phyloP scores from a whole-genome alignment of 441 rosid genomes.

The Pelargonium citronellum region DNA sequence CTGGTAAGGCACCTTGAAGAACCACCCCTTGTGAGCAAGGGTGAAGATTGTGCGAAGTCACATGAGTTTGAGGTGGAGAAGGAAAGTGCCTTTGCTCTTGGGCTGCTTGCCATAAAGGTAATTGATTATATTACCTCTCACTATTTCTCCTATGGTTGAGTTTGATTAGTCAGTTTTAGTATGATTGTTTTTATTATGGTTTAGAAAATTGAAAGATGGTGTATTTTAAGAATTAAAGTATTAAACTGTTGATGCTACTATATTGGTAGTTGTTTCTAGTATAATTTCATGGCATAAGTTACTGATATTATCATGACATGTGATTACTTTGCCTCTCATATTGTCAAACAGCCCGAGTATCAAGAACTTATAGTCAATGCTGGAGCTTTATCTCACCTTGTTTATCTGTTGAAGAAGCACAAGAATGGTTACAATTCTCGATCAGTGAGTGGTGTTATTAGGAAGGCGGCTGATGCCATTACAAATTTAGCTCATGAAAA shows the following conservation, averaged over 20 bases:
- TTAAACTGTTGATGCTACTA: background rate
- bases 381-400: constrained; percentile 47
- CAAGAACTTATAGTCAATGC: constrained; percentile 59
- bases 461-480: constrained; percentile 62
- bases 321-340: constrained; percentile 7
- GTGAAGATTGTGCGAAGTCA: constrained; percentile 19
- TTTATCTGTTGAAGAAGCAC: constrained; percentile 40
- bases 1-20: constrained; percentile 23
- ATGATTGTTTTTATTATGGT: background rate
- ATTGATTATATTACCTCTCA: background rate
- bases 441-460: constrained; percentile 35
- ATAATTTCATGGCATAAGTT: background rate
- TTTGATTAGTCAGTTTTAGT: background rate
- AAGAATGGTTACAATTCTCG: constrained; percentile 22
- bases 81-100: constrained; percentile 26
- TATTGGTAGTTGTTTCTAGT: background rate
- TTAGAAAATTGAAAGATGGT: background rate
- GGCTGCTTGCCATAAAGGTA: constrained; percentile 26
- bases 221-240: background rate
- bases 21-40: constrained; percentile 14
- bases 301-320: constrained; percentile 9
- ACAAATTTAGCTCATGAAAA: constrained; percentile 64
- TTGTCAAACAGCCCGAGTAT: constrained; percentile 42
- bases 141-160: background rate
- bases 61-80: constrained; percentile 25